phyloP scores from a whole-genome alignment of 805 yeast genomes.

The Grigorovia humatica region DNA sequence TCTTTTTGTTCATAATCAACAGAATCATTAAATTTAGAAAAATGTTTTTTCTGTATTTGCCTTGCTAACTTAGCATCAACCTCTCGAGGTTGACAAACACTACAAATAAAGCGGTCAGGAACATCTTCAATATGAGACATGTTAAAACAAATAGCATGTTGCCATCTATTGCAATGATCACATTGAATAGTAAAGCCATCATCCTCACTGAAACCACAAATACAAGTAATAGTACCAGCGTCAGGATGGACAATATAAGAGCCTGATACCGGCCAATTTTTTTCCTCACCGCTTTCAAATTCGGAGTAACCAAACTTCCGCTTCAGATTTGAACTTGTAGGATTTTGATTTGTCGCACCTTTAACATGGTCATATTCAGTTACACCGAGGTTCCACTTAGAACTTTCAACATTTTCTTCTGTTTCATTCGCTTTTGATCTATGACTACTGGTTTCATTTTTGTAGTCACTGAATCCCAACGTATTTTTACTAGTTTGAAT shows the following conservation, averaged over 20 bases:
- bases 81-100: constrained; percentile 53
- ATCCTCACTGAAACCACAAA: constrained; percentile 79
- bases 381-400: too few species aligned
- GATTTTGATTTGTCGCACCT: neutral
- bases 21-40: neutral
- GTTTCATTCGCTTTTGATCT: too few species aligned
- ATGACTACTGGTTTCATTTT: too few species aligned
- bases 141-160: constrained; percentile 85
- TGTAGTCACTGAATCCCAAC: too few species aligned
- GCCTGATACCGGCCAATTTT: constrained; percentile 26
- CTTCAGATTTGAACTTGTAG: neutral
- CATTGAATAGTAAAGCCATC: constrained; percentile 94
- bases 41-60: constrained; percentile 26
- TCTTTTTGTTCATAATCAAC: constrained; percentile 1
- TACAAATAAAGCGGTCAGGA: constrained; percentile 76
- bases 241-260: constrained; percentile 66
- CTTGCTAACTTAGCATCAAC: constrained; percentile 37
- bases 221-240: constrained; percentile 78
- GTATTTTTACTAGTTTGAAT: too few species aligned
- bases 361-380: neutral
- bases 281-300: neutral
- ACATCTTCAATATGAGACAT: constrained; percentile 60
- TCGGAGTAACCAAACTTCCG: neutral
- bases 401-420: too few species aligned
- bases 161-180: constrained; percentile 88